A percentile compares a stretch with the other conserved stretches of the same genome.
Conservation (phyloP, 345 rosid species). For the Toxicodendron radicans region DNA sequence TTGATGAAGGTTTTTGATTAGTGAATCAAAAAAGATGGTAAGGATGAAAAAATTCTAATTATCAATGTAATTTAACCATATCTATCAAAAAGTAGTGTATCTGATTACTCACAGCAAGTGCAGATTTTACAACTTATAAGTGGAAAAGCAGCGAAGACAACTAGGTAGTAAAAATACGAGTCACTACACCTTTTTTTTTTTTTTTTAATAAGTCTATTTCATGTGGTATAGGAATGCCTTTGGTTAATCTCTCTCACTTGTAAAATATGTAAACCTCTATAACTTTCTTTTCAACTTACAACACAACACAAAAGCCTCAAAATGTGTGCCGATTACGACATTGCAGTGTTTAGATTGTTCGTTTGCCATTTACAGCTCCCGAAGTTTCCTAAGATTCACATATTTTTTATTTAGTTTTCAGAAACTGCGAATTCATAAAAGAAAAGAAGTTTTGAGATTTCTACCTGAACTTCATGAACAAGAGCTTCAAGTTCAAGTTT, state of each 20-base stretch:
- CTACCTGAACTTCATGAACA: conserved; percentile 50
- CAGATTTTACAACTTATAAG: conserved; percentile 3
- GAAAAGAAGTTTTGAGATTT: not conserved
- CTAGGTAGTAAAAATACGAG: not conserved
- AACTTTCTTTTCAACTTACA: conserved; percentile 10
- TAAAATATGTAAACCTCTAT: conserved; percentile 19
- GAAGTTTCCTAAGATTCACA: conserved; percentile 33
- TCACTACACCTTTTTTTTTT: not conserved
- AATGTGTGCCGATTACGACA: conserved; percentile 16
- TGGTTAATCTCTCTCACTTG: conserved; percentile 20
- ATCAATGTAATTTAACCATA: not conserved
- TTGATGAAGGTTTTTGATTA: too few relatives aligned
- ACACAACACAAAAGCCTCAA: conserved; percentile 17
- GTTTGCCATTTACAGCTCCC: conserved; percentile 37
- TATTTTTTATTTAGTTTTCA: conserved; percentile 6
- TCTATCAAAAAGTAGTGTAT: not conserved
- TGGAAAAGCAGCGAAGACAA: not conserved
- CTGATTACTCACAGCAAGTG: not conserved
- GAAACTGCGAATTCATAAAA: not conserved
- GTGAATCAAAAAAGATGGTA: not conserved
- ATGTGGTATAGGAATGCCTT: conserved; percentile 7
- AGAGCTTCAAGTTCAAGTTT: conserved; percentile 53
- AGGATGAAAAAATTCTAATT: not conserved
- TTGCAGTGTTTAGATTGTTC: conserved; percentile 15
- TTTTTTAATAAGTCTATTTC: not conserved